Conservation (phyloP, 305 asterid genomes). For the Andrographis paniculata region DNA sequence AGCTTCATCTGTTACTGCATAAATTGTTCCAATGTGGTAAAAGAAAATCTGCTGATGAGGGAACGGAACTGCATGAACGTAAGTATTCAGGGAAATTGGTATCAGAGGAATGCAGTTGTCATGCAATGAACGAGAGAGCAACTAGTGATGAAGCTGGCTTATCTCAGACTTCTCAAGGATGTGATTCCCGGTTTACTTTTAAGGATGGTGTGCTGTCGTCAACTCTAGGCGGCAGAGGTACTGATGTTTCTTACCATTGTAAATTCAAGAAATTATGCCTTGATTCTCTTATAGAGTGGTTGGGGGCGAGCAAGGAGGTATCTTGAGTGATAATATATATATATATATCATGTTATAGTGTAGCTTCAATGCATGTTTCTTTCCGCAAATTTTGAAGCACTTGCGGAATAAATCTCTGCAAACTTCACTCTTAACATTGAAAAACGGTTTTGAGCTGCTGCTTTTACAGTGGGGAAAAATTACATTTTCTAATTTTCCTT, state of each 20-base stretch:
- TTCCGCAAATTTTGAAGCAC: constrained; percentile 46
- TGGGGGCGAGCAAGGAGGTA: constrained; percentile 38
- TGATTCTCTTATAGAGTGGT: constrained; percentile 70
- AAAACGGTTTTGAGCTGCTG: no score
- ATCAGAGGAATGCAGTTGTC: constrained; percentile 47
- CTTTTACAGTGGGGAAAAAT: no score
- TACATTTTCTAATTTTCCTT: no score
- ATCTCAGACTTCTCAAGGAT: no score
- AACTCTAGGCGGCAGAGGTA: constrained; percentile 28
- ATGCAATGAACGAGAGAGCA: constrained; percentile 20
- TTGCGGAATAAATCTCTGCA: constrained; percentile 27
- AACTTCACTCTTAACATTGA: not conserved
- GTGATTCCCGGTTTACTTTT: constrained; percentile 33
- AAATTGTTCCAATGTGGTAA: constrained; percentile 27
- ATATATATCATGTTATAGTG: constrained; percentile 18
- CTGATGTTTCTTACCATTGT: constrained; percentile 48
- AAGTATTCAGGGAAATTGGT: constrained; percentile 17
- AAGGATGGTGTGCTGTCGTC: constrained; percentile 56
- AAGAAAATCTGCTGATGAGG: constrained; percentile 14
- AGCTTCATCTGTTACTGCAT: constrained; percentile 50
- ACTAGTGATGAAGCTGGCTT: constrained; percentile 19
- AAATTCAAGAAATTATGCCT: constrained; percentile 78
- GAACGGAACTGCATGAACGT: constrained; percentile 19
- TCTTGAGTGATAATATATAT: constrained; percentile 22
- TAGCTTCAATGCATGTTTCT: constrained; percentile 15